Conservation (phyloP, 495 filamentous ascomycete species). For the Bombardia bombarda region DNA sequence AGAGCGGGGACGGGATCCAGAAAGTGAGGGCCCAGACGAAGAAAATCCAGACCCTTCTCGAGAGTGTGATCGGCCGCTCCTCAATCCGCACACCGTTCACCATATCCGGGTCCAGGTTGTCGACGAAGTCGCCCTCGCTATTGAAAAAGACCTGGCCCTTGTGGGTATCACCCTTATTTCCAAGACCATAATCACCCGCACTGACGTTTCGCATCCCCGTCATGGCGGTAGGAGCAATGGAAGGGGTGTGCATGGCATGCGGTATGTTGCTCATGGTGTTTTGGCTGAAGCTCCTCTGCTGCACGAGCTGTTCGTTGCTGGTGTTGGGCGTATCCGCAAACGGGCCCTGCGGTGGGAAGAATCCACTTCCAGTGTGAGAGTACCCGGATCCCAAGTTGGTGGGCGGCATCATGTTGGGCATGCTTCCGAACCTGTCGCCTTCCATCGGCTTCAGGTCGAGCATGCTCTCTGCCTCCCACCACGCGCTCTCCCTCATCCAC, state of each 20-base stretch:
- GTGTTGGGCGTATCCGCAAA: slow-evolving; percentile 54
- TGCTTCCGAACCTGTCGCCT: slow-evolving; percentile 30
- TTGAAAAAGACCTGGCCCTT: slow-evolving; percentile 66
- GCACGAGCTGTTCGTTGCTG: slow-evolving; percentile 64
- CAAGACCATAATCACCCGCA: slow-evolving; percentile 80
- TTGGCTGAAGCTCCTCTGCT: slow-evolving; percentile 57
- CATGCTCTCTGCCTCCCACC: slow-evolving; percentile 98
- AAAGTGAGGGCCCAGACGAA: slow-evolving; percentile 84
- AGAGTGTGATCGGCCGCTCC: slow-evolving; percentile 51
- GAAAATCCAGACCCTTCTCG: slow-evolving; percentile 68
- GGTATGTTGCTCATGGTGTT: slow-evolving; percentile 34
- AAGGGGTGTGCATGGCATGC: slow-evolving; percentile 48
- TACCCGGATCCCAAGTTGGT: slow-evolving; percentile 55
- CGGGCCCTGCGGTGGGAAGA: slow-evolving; percentile 52
- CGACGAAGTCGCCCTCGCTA: slow-evolving; percentile 46
- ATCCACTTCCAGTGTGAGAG: slow-evolving; percentile 56
- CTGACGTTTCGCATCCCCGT: slow-evolving; percentile 56
- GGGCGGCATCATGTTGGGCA: slow-evolving; percentile 41
- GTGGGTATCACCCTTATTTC: slow-evolving; percentile 72
- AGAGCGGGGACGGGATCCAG: slow-evolving; percentile 85
- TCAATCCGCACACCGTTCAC: slow-evolving; percentile 69
- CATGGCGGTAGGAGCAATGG: slow-evolving; percentile 62
- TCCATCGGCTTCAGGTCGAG: slow-evolving; percentile 73
- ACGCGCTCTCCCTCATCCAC: slow-evolving; percentile 89
- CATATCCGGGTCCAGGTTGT: slow-evolving; percentile 62